phyloP scores from a whole-genome alignment of 371 early-diverging fungal species.

The Dinochytrium kinnereticum region DNA sequence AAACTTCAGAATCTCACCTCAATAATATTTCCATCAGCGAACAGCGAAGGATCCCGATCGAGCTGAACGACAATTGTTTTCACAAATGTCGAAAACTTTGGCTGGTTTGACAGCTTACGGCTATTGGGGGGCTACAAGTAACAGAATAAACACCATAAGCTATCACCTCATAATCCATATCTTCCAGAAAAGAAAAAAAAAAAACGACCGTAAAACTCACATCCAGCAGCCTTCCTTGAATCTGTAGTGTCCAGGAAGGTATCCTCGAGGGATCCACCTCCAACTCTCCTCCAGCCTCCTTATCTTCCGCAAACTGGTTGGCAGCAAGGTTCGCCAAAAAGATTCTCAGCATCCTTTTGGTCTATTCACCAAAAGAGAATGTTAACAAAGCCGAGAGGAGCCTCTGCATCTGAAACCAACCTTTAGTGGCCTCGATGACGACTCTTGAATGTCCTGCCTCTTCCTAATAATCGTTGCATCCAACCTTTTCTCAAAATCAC shows the following conservation, averaged over 20 bases:
- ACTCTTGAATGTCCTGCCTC: slow-evolving; percentile 86
- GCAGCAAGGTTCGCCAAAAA: slow-evolving; percentile 87
- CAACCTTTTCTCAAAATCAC: slow-evolving; percentile 84
- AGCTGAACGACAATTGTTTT: slow-evolving; percentile 81
- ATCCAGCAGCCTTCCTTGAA: slow-evolving; percentile 89
- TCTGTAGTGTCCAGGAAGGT: slow-evolving; percentile 89
- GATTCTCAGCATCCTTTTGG: slow-evolving; percentile 82
- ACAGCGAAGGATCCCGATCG: slow-evolving; percentile 73
- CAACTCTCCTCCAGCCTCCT: slow-evolving; percentile 28
- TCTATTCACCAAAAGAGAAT: no score
- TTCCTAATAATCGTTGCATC: slow-evolving; percentile 91
- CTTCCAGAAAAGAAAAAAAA: slow-evolving; percentile 12
- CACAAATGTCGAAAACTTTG: slow-evolving; percentile 87
- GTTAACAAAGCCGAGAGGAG: background rate
- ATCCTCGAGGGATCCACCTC: slow-evolving; percentile 29
- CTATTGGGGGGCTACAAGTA: slow-evolving; percentile 53
- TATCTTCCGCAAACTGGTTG: slow-evolving; percentile 66
- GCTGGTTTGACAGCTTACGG: slow-evolving; percentile 36
- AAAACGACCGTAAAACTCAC: slow-evolving; percentile 45
- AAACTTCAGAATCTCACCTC: slow-evolving; percentile 54
- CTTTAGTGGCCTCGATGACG: slow-evolving; percentile 74
- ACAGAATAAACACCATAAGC: background rate
- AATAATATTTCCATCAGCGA: slow-evolving; percentile 68
- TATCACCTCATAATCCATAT: background rate
- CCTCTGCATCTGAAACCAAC: slow-evolving; percentile 40